phyloP scores from a whole-genome alignment of 352 stramenopile species.

The Pythium insidiosum region DNA sequence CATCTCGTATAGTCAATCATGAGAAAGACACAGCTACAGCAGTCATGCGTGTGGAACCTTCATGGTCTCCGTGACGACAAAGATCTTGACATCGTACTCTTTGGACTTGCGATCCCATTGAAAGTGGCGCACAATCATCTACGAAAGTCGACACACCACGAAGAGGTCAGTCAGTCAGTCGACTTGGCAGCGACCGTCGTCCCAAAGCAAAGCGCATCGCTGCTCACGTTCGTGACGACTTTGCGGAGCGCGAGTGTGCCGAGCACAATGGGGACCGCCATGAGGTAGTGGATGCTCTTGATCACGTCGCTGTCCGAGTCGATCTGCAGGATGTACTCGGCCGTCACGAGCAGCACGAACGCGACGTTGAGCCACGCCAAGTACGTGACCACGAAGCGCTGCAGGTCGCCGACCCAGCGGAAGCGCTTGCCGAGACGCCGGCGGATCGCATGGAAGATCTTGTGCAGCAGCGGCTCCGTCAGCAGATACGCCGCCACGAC shows the following conservation, averaged over 20 bases:
- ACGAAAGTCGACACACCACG: background rate
- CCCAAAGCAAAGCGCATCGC: background rate
- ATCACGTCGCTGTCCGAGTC: constrained; percentile 36
- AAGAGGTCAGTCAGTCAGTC: background rate
- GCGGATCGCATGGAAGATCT: constrained; percentile 39
- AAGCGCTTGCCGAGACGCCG: constrained; percentile 54
- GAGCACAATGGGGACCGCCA: constrained; percentile 62
- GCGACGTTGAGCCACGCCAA: constrained; percentile 64
- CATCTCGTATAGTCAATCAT: too few relatives aligned
- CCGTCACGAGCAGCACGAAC: constrained; percentile 39
- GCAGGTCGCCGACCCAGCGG: constrained; percentile 71
- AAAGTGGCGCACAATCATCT: constrained; percentile 70
- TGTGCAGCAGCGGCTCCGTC: constrained; percentile 35
- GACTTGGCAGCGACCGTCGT: too few relatives aligned
- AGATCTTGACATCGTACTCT: constrained; percentile 70
- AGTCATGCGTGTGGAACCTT: constrained; percentile 32
- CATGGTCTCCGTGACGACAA: constrained; percentile 72
- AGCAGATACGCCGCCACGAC: constrained; percentile 43
- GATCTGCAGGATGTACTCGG: constrained; percentile 44
- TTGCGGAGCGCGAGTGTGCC: constrained; percentile 63
- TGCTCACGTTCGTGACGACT: constrained; percentile 68
- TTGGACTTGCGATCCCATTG: constrained; percentile 60
- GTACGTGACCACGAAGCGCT: constrained; percentile 69
- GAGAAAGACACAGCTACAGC: too few relatives aligned
- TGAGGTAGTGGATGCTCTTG: constrained; percentile 42